phyloP scores from a whole-genome alignment of 192 early-diverging fungal genomes.

The Chytriomyces hyalinus region DNA sequence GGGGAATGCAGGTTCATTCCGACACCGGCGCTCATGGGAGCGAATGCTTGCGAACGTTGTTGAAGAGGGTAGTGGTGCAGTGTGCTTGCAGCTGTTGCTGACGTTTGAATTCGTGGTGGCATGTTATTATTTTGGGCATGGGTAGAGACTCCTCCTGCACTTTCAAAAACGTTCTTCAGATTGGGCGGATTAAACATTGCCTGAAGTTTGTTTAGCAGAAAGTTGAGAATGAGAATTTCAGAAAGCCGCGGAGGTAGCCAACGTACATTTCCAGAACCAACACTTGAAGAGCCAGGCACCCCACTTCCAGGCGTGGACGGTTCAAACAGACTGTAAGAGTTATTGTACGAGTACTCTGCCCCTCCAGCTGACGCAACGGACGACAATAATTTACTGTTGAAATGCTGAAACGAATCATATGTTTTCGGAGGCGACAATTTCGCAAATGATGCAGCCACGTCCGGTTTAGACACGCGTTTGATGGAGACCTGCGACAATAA shows the following conservation, averaged over 20 bases:
- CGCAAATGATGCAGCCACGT: slow-evolving; percentile 46
- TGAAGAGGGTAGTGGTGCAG: not conserved
- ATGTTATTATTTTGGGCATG: slow-evolving; percentile 1
- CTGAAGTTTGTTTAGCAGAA: slow-evolving; percentile 27
- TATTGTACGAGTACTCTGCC: not conserved
- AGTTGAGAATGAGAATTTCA: not conserved
- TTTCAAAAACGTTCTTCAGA: slow-evolving; percentile 39
- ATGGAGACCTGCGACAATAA: slow-evolving; percentile 21
- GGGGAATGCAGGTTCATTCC: not conserved
- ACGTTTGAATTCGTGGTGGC: slow-evolving; percentile 20
- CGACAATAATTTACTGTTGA: slow-evolving; percentile 61
- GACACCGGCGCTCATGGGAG: not conserved
- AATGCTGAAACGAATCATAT: slow-evolving; percentile 67
- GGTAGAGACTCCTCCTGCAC: slow-evolving; percentile 17
- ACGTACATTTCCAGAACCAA: not conserved
- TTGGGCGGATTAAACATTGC: slow-evolving; percentile 15
- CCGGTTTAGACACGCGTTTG: not conserved
- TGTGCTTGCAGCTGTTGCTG: not conserved
- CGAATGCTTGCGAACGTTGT: not conserved
- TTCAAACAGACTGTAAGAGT: slow-evolving; percentile 26
- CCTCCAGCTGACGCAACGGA: slow-evolving; percentile 42
- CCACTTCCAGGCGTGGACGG: not conserved
- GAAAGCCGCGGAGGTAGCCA: not conserved
- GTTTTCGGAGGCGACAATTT: slow-evolving; percentile 47
- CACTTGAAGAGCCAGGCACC: not conserved